A percentile compares a stretch with the other conserved stretches of the same genome.
These are phyloP conservation scores for Ascochyta clinopodiicola DNA, from an alignment of 2,329 filamentous ascomycete species.

Conservation along the genomic window DNA sequence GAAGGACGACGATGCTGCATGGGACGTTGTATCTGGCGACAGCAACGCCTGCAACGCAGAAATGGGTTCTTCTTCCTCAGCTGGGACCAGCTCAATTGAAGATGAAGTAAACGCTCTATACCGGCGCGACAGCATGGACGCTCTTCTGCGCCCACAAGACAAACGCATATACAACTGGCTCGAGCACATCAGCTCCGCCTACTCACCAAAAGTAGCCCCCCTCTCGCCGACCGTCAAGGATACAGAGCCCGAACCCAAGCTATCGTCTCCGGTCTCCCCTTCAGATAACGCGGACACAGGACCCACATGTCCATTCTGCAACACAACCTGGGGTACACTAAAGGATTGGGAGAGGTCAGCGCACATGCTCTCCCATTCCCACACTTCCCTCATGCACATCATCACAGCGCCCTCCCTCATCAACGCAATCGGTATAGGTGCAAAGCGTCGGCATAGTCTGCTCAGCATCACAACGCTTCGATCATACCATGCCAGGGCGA, in stretches of 20 bases:
- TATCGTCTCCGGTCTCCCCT: not conserved
- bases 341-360: not conserved
- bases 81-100: not conserved
- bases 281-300: not conserved
- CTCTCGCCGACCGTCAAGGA: not conserved
- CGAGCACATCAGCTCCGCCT: not conserved
- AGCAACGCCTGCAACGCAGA: not conserved
- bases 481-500: not conserved
- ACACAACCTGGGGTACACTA: not conserved
- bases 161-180: not conserved
- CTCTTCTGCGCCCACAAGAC: not conserved
- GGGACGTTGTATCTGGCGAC: constrained; percentile 21
- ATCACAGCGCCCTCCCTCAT: not conserved
- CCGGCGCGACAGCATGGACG: not conserved
- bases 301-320: constrained; percentile 2
- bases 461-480: not conserved
- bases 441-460: not conserved
- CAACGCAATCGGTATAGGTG: not conserved
- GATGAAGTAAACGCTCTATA: not conserved
- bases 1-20: constrained; percentile 30
- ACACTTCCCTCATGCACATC: not conserved
- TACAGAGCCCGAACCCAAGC: not conserved
- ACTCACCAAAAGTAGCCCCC: not conserved
- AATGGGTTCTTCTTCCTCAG: not conserved
- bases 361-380: constrained; percentile 2